phyloP scores from a whole-genome alignment of 1,139 yeast genomes.

The Groenewaldozyma auringiensis region DNA sequence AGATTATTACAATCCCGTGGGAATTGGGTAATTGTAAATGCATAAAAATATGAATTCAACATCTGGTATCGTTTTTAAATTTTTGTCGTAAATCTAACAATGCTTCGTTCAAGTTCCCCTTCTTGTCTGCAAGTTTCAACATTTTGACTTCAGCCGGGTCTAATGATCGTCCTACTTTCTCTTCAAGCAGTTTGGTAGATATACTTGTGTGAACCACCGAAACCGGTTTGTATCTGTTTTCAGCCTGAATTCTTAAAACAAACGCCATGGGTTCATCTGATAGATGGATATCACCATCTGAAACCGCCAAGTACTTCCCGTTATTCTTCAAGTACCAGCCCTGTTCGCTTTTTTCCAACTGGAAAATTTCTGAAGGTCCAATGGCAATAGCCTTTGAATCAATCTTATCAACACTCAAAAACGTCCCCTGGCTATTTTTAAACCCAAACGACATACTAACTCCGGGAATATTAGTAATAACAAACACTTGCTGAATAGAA shows the following conservation, averaged over 20 bases:
- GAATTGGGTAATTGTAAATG: slow-evolving; percentile 26
- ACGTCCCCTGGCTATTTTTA: slow-evolving; percentile 30
- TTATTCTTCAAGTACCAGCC: slow-evolving; percentile 19
- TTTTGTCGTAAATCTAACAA: slow-evolving; percentile 35
- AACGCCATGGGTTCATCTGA: slow-evolving; percentile 7
- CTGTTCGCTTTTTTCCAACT: slow-evolving; percentile 19
- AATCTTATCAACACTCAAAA: slow-evolving; percentile 28
- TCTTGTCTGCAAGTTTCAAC: slow-evolving; percentile 31
- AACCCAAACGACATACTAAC: slow-evolving; percentile 25
- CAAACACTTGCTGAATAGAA: slow-evolving; percentile 35
- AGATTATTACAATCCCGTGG: slow-evolving; percentile 21
- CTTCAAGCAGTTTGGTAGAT: slow-evolving; percentile 24
- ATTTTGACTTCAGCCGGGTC: slow-evolving; percentile 24
- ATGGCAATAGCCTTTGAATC: slow-evolving; percentile 34
- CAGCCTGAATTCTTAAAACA: slow-evolving; percentile 19
- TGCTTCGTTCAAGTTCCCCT: slow-evolving; percentile 38
- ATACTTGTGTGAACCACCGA: slow-evolving; percentile 20
- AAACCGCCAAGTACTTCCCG: slow-evolving; percentile 15
- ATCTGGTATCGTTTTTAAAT: slow-evolving; percentile 32
- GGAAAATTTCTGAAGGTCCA: slow-evolving; percentile 33
- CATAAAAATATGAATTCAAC: slow-evolving; percentile 19
- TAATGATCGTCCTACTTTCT: slow-evolving; percentile 30
- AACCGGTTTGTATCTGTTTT: slow-evolving; percentile 17
- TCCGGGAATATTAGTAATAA: slow-evolving; percentile 25
- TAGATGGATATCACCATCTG: slow-evolving; percentile 6